phyloP scores from a whole-genome alignment of 306 rosid species.

The Myrica gale region DNA sequence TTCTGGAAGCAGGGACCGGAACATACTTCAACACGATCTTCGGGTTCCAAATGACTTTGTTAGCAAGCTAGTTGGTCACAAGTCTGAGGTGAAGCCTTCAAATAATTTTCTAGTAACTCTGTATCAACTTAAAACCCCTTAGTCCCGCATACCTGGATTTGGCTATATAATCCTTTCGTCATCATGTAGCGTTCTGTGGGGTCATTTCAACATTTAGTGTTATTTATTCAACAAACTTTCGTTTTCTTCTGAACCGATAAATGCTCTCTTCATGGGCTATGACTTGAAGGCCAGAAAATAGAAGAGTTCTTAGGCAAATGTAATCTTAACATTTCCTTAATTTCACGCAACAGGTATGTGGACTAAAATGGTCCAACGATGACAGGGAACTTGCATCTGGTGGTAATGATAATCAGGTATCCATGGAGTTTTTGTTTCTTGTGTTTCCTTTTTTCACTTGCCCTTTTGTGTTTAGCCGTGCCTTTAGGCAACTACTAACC shows the following conservation, averaged over 20 bases:
- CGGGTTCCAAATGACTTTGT: conserved; percentile 71
- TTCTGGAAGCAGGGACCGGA: conserved; percentile 92
- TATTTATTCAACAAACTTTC: not conserved
- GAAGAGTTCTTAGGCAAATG: no score
- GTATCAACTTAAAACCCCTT: not conserved
- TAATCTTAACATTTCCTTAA: not conserved
- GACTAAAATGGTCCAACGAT: conserved; percentile 96
- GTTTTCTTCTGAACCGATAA: not conserved
- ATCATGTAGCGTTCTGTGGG: not conserved
- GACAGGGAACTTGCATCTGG: conserved; percentile 99
- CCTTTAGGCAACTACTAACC: conserved; percentile 6
- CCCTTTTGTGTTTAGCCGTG: conserved; percentile 1
- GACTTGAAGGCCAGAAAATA: no score
- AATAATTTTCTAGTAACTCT: not conserved
- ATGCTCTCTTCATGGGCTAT: not conserved
- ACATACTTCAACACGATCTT: conserved; percentile 95
- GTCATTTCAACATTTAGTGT: not conserved
- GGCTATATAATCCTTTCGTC: not conserved
- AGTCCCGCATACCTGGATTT: not conserved
- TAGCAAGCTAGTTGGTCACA: conserved; percentile 87
- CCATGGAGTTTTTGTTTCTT: no score
- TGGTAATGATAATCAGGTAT: conserved; percentile 98
- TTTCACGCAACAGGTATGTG: conserved; percentile 50
- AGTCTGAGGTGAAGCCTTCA: conserved; percentile 74
- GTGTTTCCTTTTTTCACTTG: not conserved